Conservation (phyloP, 352 stramenopile species). For the Globisporangium solare region DNA sequence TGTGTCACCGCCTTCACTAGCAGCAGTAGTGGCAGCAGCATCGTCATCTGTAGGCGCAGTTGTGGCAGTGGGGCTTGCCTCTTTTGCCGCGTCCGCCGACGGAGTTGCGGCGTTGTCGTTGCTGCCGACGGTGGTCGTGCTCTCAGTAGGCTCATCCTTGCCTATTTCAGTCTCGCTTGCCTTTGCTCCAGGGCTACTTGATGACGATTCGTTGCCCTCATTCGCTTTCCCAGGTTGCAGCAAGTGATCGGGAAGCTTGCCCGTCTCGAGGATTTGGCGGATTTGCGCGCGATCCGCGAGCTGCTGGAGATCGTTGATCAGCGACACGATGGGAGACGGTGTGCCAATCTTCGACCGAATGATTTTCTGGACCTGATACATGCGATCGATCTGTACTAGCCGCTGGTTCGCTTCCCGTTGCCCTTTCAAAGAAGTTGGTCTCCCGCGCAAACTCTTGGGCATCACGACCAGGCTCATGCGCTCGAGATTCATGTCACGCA, state of each 20-base stretch:
- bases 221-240: background rate
- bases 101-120: too few species aligned
- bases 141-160: too few species aligned
- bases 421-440: slow-evolving; percentile 15
- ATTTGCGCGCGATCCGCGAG: slow-evolving; percentile 25
- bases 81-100: background rate
- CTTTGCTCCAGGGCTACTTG: too few species aligned
- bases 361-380: slow-evolving; percentile 47
- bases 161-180: too few species aligned
- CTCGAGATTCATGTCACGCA: slow-evolving; percentile 37
- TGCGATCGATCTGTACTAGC: slow-evolving; percentile 68
- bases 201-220: too few species aligned
- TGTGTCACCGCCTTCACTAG: background rate
- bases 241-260: slow-evolving; percentile 21
- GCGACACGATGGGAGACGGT: slow-evolving; percentile 18
- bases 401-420: slow-evolving; percentile 41
- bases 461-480: slow-evolving; percentile 23
- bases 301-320: slow-evolving; percentile 42
- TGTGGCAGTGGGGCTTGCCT: background rate
- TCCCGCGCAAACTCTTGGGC: slow-evolving; percentile 11
- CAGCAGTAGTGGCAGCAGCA: background rate
- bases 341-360: slow-evolving; percentile 15
- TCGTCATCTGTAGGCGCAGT: background rate
- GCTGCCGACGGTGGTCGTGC: too few species aligned
- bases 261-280: slow-evolving; percentile 29